phyloP scores from a whole-genome alignment of 805 yeast species.

The Wickerhamomyces silvicola region DNA sequence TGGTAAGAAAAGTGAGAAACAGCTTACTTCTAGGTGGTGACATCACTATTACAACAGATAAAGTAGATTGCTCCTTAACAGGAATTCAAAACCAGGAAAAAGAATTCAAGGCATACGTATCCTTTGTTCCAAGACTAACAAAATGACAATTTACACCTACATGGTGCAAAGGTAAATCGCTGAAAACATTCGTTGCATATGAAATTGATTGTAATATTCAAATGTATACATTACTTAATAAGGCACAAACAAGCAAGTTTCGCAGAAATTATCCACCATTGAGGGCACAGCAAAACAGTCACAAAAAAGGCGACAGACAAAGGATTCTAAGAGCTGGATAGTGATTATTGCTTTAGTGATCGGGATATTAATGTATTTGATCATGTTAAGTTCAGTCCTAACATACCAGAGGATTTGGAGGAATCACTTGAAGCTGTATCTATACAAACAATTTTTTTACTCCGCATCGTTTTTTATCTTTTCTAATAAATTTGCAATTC shows the following conservation, averaged over 20 bases:
- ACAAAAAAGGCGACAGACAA: slow-evolving; percentile 12
- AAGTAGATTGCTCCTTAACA: slow-evolving; percentile 13
- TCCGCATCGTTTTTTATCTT: slow-evolving; percentile 52
- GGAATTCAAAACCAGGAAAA: slow-evolving; percentile 11
- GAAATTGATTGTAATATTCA: slow-evolving; percentile 35
- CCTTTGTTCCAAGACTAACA: slow-evolving; percentile 28
- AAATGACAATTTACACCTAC: slow-evolving; percentile 24
- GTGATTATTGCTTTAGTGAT: slow-evolving; percentile 10
- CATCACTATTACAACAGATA: slow-evolving; percentile 15
- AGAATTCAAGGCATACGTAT: slow-evolving; percentile 13
- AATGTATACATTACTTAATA: slow-evolving; percentile 18
- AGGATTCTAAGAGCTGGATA: slow-evolving; percentile 17
- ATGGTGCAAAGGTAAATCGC: slow-evolving; percentile 21
- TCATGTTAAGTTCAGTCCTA: slow-evolving; percentile 5
- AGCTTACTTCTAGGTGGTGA: slow-evolving; percentile 8
- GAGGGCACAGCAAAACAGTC: not conserved
- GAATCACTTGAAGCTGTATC: slow-evolving; percentile 9
- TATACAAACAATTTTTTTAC: too few relatives aligned
- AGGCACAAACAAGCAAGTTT: slow-evolving; percentile 2
- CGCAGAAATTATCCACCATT: too few relatives aligned
- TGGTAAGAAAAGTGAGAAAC: slow-evolving; percentile 16
- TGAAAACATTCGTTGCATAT: slow-evolving; percentile 18
- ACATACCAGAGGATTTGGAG: slow-evolving; percentile 5
- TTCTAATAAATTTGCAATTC: slow-evolving; percentile 70
- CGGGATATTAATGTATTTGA: slow-evolving; percentile 14